A percentile compares a stretch with the other conserved stretches of the same genome.
phyloP scores from a whole-genome alignment of 2,329 filamentous ascomycete species.

The Beauveria bassiana region DNA sequence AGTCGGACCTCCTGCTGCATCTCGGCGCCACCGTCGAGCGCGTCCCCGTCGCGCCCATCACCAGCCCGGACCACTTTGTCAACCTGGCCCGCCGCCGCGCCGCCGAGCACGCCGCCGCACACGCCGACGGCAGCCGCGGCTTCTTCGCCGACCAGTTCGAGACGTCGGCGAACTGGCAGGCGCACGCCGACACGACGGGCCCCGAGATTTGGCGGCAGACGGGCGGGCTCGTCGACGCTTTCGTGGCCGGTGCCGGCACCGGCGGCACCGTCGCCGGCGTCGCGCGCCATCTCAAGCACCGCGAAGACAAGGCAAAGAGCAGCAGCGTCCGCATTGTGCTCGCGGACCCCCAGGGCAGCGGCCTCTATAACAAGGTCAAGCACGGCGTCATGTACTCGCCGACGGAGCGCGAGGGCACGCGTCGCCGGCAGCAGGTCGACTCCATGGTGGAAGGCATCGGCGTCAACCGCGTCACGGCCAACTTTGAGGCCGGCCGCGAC shows the following conservation, averaged over 20 bases:
- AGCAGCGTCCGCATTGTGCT: conserved; percentile 56
- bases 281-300: conserved; percentile 70
- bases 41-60: conserved; percentile 84
- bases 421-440: conserved; percentile 85
- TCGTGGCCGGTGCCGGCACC: conserved; percentile 88
- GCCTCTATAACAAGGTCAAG: conserved; percentile 83
- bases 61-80: conserved; percentile 89
- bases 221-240: conserved; percentile 67
- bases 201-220: conserved; percentile 84
- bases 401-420: conserved; percentile 84
- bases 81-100: conserved; percentile 79
- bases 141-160: conserved; percentile 98
- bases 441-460: conserved; percentile 94
- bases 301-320: conserved; percentile 36
- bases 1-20: conserved; percentile 79
- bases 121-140: conserved; percentile 57
- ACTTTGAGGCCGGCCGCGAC: conserved; percentile 81
- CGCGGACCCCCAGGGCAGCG: conserved; percentile 90
- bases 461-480: conserved; percentile 87
- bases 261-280: conserved; percentile 90
- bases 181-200: conserved; percentile 75
- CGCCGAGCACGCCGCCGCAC: conserved; percentile 57
- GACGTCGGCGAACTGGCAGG: conserved; percentile 77
- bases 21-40: conserved; percentile 90
- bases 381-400: conserved; percentile 93